A percentile compares a stretch with the other conserved stretches of the same genome.
phyloP scores from a whole-genome alignment of 768 basidiomycete genomes.

The Auriculariales sp. region DNA sequence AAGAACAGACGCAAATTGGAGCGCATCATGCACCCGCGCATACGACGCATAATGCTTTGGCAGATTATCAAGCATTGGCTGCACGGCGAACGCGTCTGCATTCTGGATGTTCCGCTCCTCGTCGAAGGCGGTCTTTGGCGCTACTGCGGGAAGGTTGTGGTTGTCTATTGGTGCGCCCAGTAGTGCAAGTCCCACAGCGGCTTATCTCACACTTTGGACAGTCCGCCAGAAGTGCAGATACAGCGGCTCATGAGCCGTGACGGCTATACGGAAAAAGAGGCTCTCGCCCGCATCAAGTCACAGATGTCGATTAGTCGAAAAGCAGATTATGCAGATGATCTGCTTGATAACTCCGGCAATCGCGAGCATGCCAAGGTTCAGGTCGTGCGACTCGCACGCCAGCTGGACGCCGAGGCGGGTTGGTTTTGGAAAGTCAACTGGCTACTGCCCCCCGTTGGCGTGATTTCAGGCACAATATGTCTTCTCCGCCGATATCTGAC shows the following conservation, averaged over 20 bases:
- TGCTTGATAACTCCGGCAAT: conserved; percentile 82
- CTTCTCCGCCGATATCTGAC: neutral
- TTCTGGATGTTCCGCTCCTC: conserved; percentile 84
- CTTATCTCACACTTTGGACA: conserved; percentile 17
- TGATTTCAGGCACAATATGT: conserved; percentile 10
- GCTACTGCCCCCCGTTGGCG: conserved; percentile 29
- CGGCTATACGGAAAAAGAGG: conserved; percentile 46
- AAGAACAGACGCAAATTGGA: conserved; percentile 61
- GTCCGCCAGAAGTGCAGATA: conserved; percentile 73
- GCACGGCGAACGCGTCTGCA: conserved; percentile 57
- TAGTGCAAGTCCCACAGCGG: neutral
- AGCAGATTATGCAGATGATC: conserved; percentile 66
- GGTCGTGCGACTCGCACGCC: conserved; percentile 28
- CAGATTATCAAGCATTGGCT: conserved; percentile 59
- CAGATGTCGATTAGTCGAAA: conserved; percentile 75
- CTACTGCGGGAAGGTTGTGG: conserved; percentile 68
- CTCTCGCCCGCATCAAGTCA: conserved; percentile 56
- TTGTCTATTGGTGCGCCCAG: conserved; percentile 74
- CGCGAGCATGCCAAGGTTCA: conserved; percentile 47
- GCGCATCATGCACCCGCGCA: conserved; percentile 79
- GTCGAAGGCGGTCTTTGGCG: conserved; percentile 80
- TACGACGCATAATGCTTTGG: conserved; percentile 64
- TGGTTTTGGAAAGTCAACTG: conserved; percentile 31
- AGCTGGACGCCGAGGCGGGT: conserved; percentile 20
- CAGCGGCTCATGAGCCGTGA: conserved; percentile 72